phyloP scores from a whole-genome alignment of 495 filamentous ascomycete genomes.

The Talaromyces adpressus region DNA sequence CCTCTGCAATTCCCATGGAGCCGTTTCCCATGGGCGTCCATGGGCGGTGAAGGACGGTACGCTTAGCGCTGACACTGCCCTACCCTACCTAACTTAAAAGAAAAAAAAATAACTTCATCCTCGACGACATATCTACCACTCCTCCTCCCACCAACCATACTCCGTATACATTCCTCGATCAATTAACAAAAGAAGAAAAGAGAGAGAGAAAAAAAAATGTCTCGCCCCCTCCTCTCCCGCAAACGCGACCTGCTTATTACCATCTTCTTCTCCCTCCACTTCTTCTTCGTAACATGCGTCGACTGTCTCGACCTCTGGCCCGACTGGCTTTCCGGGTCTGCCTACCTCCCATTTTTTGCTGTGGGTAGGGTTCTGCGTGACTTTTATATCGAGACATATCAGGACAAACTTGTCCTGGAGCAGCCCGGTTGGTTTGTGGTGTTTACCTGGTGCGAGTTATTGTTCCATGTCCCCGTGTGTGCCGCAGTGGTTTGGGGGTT shows the following conservation, averaged over 20 bases:
- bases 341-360: neutral
- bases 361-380: conserved; percentile 29
- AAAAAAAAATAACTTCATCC: too few relatives aligned
- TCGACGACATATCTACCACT: too few relatives aligned
- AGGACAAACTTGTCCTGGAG: conserved; percentile 68
- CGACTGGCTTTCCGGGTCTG: neutral
- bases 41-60: too few relatives aligned
- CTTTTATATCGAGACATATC: conserved; percentile 61
- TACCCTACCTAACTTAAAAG: too few relatives aligned
- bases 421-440: conserved; percentile 63
- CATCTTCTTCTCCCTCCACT: conserved; percentile 7
- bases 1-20: too few relatives aligned
- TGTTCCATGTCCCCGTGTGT: conserved; percentile 62
- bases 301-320: conserved; percentile 7
- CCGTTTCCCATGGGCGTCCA: too few relatives aligned
- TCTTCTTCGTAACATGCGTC: conserved; percentile 1
- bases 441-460: conserved; percentile 61
- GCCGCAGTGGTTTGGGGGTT: conserved; percentile 55
- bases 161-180: too few relatives aligned
- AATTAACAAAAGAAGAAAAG: neutral
- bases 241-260: conserved; percentile 3
- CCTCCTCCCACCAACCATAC: too few relatives aligned
- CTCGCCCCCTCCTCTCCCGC: neutral
- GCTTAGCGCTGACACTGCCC: too few relatives aligned
- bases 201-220: neutral